Evolutionary conservation across 2,329 filamentous ascomycete genomes (phyloP), one percentile per base, ranked within the genome.

Genomic region (Madurella fahalii): DNA sequence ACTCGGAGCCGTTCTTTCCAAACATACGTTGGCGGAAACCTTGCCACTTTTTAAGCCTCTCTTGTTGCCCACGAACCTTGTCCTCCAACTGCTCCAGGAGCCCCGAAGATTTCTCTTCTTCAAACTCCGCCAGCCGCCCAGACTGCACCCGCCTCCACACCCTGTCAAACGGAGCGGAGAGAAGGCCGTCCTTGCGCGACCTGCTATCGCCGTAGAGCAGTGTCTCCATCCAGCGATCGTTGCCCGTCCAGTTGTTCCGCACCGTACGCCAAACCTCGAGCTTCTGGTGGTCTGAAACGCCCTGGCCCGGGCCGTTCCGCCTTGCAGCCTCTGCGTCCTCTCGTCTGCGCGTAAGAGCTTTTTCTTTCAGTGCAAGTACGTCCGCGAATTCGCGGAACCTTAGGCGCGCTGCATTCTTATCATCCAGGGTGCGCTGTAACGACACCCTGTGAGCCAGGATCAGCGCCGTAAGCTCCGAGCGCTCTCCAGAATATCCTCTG

Each of bases 191-290:
- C 32, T 75, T 79, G 25, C 74, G 74, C 2, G 76, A 71, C 8
- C 74, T 74, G 17, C 76, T 74, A 44, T 89, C 85, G 2, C 89
- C 89, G 48, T 85, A 77, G 0, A 94, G 68, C 17, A 96, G 72
- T 2, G 82, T 77, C 46, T 89, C 80, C 63, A 89, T 79, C 86
- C 90, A 93, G 53, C 82, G 79, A 56, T 86, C 81, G 64, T 86
- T 83, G 2, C 90, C 91, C 13, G 88, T 77, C 91, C 91, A 96
- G 61, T 90, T 89, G 57, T 85, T 84, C 37, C 80, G 77, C 31
- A 91, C 72, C 2, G 80, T 77, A 41, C 80, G 81, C 62, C 85
- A 78, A 53, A 90, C 72, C 40, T 81, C 73, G 0, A 69, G 61
- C 43, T 72, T 75, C 3, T 72, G 67, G 40, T 76, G 71, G 11